Evolutionary conservation across 2,329 filamentous ascomycete genomes (phyloP), one percentile per base, ranked within the genome.

Genomic region (Penicillium rolfsii): DNA sequence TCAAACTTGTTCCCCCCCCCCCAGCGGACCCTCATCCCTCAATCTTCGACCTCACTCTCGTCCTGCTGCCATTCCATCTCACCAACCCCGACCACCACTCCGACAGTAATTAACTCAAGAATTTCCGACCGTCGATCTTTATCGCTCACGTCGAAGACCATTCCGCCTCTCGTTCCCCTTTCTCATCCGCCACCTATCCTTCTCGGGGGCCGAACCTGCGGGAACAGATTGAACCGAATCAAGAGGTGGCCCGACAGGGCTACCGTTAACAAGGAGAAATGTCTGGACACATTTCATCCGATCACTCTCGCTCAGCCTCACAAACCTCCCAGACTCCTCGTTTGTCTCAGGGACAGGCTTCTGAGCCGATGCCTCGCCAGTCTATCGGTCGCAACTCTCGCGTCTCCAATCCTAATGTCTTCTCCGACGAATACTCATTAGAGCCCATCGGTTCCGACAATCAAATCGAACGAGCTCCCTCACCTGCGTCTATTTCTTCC

Each of bases 381-480:
- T 74, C 73, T 45, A 70, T 73, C 58, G 64, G 66, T 71, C 71
- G 67, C 63, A 72, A 68, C 36, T 72, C 73, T 41, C 71, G 65
- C 55, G 70, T 67, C 46, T 72, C 74, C 45, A 77, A 79, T 63
- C 74, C 76, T 50, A 77, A 82, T 68, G 74, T 82, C 40, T 82
- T 82, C 68, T 80, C 80, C 61, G 80, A 82, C 66, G 79, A 81
- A 45, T 81, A 79, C 66, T 80, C 79, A 8, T 66, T 82, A 65
- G 78, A 81, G 63, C 71, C 76, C 12, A 70, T 79, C 52, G 73
- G 80, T 59, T 59, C 71, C 57, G 71, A 74, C 66, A 70, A 74
- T 65, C 69, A 69, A 56, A 68, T 73, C 54, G 70, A 73, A 52
- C 69, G 70, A 38, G 70, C 69, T 36, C 70, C 67, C 54, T 74